phyloP scores from a whole-genome alignment of 192 early-diverging fungal genomes.

The Podila horticola region DNA sequence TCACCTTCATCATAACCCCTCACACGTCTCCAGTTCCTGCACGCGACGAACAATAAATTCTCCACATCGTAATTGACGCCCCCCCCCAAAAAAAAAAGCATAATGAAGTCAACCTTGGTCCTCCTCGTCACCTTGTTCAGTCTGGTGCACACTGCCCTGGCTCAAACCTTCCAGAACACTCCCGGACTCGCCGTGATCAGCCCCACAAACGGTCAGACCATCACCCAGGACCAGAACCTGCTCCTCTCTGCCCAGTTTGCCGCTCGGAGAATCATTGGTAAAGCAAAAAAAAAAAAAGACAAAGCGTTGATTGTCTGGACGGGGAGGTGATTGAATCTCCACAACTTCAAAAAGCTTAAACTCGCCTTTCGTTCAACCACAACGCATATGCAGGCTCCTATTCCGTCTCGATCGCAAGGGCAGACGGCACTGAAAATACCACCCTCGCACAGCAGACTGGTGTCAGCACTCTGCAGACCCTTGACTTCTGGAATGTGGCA shows the following conservation, averaged over 20 bases:
- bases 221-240: background rate
- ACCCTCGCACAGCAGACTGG: background rate
- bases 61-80: background rate
- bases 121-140: background rate
- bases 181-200: background rate
- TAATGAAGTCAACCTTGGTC: background rate
- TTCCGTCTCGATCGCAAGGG: background rate
- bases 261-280: background rate
- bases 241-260: background rate
- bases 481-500: background rate
- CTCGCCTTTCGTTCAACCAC: background rate
- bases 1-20: too few species aligned
- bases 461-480: background rate
- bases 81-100: background rate
- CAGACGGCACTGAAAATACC: background rate
- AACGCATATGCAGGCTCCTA: background rate
- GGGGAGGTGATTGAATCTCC: background rate
- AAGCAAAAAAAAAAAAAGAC: background rate
- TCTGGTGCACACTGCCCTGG: background rate
- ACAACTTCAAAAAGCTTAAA: background rate
- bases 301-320: background rate
- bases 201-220: slow-evolving; percentile 1
- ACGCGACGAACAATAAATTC: too few species aligned
- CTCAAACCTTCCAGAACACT: slow-evolving; percentile 10
- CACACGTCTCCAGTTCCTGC: too few species aligned